Conservation (phyloP, 768 basidiomycete genomes). For the Suillus hirtellus region DNA sequence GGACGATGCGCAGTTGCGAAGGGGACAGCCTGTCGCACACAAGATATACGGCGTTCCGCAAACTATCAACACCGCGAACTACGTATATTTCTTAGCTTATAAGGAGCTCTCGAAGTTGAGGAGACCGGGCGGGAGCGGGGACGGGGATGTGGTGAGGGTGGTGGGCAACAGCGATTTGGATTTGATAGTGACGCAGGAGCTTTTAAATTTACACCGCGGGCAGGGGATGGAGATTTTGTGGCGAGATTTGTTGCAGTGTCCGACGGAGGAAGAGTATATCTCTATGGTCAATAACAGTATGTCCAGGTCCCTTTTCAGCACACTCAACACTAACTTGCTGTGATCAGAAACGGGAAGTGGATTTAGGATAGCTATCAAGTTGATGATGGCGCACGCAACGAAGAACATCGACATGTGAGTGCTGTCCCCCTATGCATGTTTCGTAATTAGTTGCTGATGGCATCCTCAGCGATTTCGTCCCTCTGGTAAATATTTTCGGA, state of each 20-base stretch:
- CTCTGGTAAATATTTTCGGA: conserved; percentile 90
- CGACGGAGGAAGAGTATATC: conserved; percentile 93
- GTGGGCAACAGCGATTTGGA: conserved; percentile 81
- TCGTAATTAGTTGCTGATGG: background rate
- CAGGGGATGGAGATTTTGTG: conserved; percentile 95
- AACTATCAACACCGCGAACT: conserved; percentile 96
- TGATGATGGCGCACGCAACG: conserved; percentile 92
- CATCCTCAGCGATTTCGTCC: conserved; percentile 74
- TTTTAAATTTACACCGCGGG: conserved; percentile 88
- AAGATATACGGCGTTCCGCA: conserved; percentile 97
- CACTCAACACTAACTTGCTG: conserved; percentile 8
- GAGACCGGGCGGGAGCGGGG: background rate
- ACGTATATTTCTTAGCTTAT: conserved; percentile 94
- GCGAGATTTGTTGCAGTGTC: conserved; percentile 89
- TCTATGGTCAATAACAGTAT: conserved; percentile 95
- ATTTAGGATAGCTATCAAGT: conserved; percentile 87
- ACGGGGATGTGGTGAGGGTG: conserved; percentile 11
- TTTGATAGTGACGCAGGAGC: conserved; percentile 45
- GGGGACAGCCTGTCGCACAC: conserved; percentile 88
- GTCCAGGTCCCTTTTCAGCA: conserved; percentile 20
- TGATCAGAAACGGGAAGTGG: conserved; percentile 88
- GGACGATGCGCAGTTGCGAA: conserved; percentile 82
- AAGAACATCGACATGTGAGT: conserved; percentile 59
- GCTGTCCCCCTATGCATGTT: background rate
- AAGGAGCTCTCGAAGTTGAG: conserved; percentile 58